Base-by-base conservation (phyloP, 352 stramenopile species). In the Phytopythium delawarense region DNA sequence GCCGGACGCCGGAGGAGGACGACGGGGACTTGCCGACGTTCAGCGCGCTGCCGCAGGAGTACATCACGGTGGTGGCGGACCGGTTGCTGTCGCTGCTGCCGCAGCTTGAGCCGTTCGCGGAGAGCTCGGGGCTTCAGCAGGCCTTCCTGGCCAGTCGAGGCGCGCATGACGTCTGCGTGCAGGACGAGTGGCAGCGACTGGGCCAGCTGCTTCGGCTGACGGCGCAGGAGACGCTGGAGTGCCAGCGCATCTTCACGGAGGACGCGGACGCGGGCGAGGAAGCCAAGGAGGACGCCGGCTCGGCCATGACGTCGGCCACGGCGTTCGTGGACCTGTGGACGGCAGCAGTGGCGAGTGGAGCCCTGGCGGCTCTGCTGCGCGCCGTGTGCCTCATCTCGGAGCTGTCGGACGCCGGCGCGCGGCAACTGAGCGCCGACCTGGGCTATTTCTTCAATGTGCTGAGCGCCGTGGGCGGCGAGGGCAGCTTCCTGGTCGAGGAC, bases 251-350 rank as follows among this genome's bases (percentile, higher is more conserved):
- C 42, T 93, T 90, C 9, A 50, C 63, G 2, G 21, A 52, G 21
- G 23, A 52, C 46, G 46, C 8, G 1, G 7, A 12, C 13, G 46
- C 12, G 5, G 12, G 9, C 18, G 65, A 65, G 7, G 35, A 40
- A 44, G 66, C 58, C n/a, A 20, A 78, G 39, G 49, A 25, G 5
- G 50, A 35, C 7, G 52, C 55, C 4, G 40, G 11, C 4, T 51
- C 21, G 0, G 59, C 52, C 2, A 6, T 16, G 12, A 53, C 21
- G 11, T 58, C 67, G n/a, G 72, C 75, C 0, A 66, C 71, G 20
- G 71, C 79, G 30, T 93, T 94, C 57, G 87, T 95, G 46, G 87
- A 94, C 58, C 66, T 85, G 34, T 93, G 84, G 87, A 91, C 87
- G 49, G 76, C 69, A 2, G 66, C 77, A 0, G 70, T 92, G 2